Evolutionary conservation across 345 rosid genomes (phyloP).

Genomic region (Hypericum perforatum): DNA sequence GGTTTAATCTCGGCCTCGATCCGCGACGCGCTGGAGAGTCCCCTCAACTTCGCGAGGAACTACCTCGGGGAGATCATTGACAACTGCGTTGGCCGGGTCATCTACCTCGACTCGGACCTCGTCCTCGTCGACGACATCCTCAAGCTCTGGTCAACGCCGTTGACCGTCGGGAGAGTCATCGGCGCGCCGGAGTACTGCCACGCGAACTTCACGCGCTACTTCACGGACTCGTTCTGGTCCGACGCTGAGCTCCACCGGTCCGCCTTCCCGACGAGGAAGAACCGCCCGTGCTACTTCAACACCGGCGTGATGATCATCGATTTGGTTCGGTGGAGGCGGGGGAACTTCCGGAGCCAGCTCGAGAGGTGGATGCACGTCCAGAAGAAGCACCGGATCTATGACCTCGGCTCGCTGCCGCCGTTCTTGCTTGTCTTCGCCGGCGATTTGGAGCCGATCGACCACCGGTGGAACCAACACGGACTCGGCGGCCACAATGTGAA

Average conservation of each 20-base stretch:
- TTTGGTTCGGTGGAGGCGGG: constrained; percentile 64
- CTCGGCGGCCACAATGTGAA: constrained; percentile 88
- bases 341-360: constrained; percentile 49
- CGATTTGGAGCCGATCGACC: constrained; percentile 68
- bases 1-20: constrained; percentile 81
- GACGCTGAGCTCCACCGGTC: constrained; percentile 50
- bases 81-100: constrained; percentile 74
- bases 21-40: constrained; percentile 80
- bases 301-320: constrained; percentile 99
- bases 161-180: constrained; percentile 48
- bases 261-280: constrained; percentile 30
- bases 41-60: constrained; percentile 79
- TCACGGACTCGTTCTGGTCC: constrained; percentile 78
- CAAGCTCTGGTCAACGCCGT: constrained; percentile 55
- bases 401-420: constrained; percentile 88
- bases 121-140: constrained; percentile 73
- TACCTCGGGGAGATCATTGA: constrained; percentile 81
- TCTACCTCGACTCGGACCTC: constrained; percentile 89
- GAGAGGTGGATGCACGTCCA: constrained; percentile 91
- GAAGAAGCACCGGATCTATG: constrained; percentile 63
- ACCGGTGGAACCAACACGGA: constrained; percentile 92
- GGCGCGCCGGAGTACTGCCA: constrained; percentile 97
- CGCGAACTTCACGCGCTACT: constrained; percentile 86
- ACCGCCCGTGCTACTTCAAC: constrained; percentile 81
- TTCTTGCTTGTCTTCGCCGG: constrained; percentile 78